Evolutionary conservation across 192 early-diverging fungal genomes (phyloP), one percentile per base, ranked within the genome.

Genomic region (Chytriomyces hyalinus): DNA sequence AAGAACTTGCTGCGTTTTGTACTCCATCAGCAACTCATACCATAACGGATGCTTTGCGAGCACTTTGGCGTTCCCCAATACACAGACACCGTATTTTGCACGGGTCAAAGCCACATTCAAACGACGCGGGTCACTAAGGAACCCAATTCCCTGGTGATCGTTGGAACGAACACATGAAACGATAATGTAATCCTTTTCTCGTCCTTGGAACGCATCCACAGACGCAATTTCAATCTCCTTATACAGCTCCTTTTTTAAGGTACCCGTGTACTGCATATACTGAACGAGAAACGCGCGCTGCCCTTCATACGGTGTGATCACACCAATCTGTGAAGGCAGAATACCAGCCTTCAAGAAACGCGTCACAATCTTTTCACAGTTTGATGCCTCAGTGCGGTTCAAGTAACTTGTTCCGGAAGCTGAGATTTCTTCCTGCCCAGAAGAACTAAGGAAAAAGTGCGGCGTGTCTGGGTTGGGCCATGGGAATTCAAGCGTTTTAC

Each of bases 141-240:
- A 98, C 1, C 96, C 96, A 75, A 98, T 98, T 10, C 97, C 97
- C 75, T 95, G 96, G 77, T 96, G 94, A 67, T 98, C 97, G 83
- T 99, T 99, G 73, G 94, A 95, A 50, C 97, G 91, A 48, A 99
- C 97, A 80, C 96, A 98, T 72, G 94, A 94, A 67, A 99, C 86
- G 80, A 99, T 98, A 72, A 99, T 98, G 74, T 98, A 99, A 79
- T 98, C 97, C 85, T 99, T 99, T 80, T 99, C 97, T 79, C 97
- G 94, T 51, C 97, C 97, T 75, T 99, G 97, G 91, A 99, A 99
- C 7, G 97, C 97, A 74, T 99, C 97, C 10, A 99, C 97, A 79
- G 94, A 96, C 28, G 97, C 97, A 5, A 99, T 96, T 80, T 99
- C 98, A 22, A 99, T 96, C 46, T 98, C 96, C 85, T 98, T 99